Evolutionary conservation across 2,329 filamentous ascomycete species (phyloP).

Genomic region (Colletotrichum agaves): DNA sequence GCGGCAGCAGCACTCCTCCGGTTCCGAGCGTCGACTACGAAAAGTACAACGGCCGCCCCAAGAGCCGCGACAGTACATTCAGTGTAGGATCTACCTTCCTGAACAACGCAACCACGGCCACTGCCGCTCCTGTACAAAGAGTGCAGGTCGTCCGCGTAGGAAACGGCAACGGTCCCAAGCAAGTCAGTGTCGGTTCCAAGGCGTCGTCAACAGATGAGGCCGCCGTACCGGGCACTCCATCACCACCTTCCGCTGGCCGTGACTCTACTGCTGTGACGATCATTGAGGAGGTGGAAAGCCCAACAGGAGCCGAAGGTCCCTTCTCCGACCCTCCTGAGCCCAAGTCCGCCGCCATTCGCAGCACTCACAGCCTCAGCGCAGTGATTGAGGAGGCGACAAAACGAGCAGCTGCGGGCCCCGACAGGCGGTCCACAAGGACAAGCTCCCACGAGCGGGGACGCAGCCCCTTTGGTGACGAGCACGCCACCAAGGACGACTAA

Average conservation of each 20-base stretch:
- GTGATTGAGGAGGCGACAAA: slow-evolving; percentile 65
- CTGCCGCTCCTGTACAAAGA: slow-evolving; percentile 62
- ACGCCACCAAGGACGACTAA: slow-evolving; percentile 62
- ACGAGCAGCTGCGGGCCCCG: slow-evolving; percentile 48
- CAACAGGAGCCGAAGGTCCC: slow-evolving; percentile 64
- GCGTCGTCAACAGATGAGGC: slow-evolving; percentile 38
- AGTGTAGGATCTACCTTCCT: slow-evolving; percentile 76
- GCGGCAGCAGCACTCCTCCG: slow-evolving; percentile 70
- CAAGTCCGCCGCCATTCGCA: slow-evolving; percentile 45
- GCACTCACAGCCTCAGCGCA: slow-evolving; percentile 61
- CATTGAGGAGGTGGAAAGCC: slow-evolving; percentile 57
- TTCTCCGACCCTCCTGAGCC: slow-evolving; percentile 65
- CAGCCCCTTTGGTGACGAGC: slow-evolving; percentile 69
- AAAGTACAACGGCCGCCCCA: slow-evolving; percentile 64
- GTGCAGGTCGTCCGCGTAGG: slow-evolving; percentile 71
- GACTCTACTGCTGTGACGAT: slow-evolving; percentile 60
- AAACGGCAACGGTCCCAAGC: slow-evolving; percentile 56
- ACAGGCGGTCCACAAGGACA: slow-evolving; percentile 42
- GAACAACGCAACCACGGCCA: slow-evolving; percentile 70
- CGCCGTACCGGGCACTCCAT: slow-evolving; percentile 31
- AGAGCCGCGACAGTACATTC: slow-evolving; percentile 68
- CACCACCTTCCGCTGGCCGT: slow-evolving; percentile 40
- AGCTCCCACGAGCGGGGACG: slow-evolving; percentile 46
- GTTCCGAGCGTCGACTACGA: slow-evolving; percentile 77
- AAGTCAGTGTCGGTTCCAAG: slow-evolving; percentile 53